phyloP scores from a whole-genome alignment of 495 filamentous ascomycete genomes.

The Penicillium parvum region DNA sequence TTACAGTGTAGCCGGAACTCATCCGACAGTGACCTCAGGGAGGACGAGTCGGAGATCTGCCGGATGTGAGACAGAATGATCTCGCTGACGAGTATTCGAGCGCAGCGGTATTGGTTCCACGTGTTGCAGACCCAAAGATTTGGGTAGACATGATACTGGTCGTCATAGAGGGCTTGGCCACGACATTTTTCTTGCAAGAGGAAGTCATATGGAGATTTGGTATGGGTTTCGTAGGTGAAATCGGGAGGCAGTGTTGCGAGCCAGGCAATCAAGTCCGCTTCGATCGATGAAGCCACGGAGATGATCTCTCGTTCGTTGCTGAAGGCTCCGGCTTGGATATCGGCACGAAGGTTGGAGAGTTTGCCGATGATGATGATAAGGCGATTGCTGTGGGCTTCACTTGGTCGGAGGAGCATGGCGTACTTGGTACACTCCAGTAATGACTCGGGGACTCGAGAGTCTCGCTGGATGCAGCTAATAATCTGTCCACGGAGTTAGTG shows the following conservation, averaged over 20 bases:
- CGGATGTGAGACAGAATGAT: conserved; percentile 35
- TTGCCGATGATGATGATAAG: conserved; percentile 37
- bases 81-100: conserved; percentile 54
- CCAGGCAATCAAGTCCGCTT: conserved; percentile 46
- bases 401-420: conserved; percentile 34
- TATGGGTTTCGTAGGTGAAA: conserved; percentile 29
- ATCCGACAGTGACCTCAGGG: conserved; percentile 16
- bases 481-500: conserved; percentile 19
- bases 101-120: conserved; percentile 62
- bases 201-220: conserved; percentile 20
- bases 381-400: conserved; percentile 32
- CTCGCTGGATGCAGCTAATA: conserved; percentile 38
- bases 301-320: conserved; percentile 44
- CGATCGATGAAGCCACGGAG: conserved; percentile 42
- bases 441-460: conserved; percentile 30
- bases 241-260: conserved; percentile 35
- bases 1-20: conserved; percentile 33
- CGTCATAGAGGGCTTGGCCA: conserved; percentile 40
- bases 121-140: conserved; percentile 53
- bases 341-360: conserved; percentile 45
- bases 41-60: conserved; percentile 13
- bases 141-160: conserved; percentile 56
- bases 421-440: conserved; percentile 32
- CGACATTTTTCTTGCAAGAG: conserved; percentile 21
- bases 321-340: conserved; percentile 32